Conservation (phyloP, 768 basidiomycete species). For the Rhodotorula toruloides region DNA sequence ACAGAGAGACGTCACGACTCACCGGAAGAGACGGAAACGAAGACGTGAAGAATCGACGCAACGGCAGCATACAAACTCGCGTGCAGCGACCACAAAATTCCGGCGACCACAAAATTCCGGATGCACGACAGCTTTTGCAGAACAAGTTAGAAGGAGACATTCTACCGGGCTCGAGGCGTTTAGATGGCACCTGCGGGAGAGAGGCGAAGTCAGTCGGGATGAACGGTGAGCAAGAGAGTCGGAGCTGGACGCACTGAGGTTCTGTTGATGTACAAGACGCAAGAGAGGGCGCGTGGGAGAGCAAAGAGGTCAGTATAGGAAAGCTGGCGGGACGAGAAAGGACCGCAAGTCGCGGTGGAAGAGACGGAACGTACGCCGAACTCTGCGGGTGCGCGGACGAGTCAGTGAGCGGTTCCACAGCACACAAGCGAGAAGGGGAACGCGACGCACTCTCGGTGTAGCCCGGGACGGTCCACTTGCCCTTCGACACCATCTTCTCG, state of each 20-base stretch:
- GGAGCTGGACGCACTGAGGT: constrained; percentile 18
- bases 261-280: not conserved
- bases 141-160: not conserved
- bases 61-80: no score
- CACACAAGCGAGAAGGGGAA: not conserved
- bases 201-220: not conserved
- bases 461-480: constrained; percentile 96
- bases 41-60: no score
- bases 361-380: constrained; percentile 14
- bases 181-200: constrained; percentile 17
- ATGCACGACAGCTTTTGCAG: constrained; percentile 20
- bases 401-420: no score
- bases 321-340: no score
- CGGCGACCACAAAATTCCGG: no score
- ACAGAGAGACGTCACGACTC: no score
- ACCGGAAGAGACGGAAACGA: no score
- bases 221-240: no score
- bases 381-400: not conserved
- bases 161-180: not conserved
- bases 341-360: not conserved
- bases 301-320: no score
- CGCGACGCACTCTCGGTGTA: constrained; percentile 47
- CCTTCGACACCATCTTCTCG: constrained; percentile 92
- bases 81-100: no score
- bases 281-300: no score